Conservation (phyloP, 371 early-diverging fungal genomes). For the Lichtheimia ramosa region DNA sequence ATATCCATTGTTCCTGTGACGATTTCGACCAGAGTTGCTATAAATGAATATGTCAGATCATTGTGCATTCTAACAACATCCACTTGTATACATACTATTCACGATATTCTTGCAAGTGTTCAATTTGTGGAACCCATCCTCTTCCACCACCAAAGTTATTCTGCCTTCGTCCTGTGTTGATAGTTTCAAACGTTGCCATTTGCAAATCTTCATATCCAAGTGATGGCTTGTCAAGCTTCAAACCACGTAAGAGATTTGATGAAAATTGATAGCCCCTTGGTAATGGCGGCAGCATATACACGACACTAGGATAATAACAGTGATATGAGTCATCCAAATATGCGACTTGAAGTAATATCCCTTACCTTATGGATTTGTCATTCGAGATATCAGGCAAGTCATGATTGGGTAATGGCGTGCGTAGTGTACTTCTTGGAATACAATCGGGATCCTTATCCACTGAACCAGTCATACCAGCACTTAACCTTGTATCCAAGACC, state of each 20-base stretch:
- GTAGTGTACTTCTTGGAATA: slow-evolving; percentile 72
- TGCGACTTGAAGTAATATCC: not conserved
- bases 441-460: slow-evolving; percentile 66
- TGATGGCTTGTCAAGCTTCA: slow-evolving; percentile 41
- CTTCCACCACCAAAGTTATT: slow-evolving; percentile 18
- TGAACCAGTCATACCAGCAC: slow-evolving; percentile 64
- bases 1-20: slow-evolving; percentile 5
- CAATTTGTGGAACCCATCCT: slow-evolving; percentile 46
- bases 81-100: slow-evolving; percentile 16
- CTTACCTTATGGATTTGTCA: slow-evolving; percentile 56
- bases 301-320: slow-evolving; percentile 38
- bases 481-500: slow-evolving; percentile 55
- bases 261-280: slow-evolving; percentile 44
- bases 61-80: not conserved
- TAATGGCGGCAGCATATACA: slow-evolving; percentile 47
- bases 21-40: slow-evolving; percentile 4
- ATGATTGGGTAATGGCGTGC: slow-evolving; percentile 64
- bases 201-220: slow-evolving; percentile 58
- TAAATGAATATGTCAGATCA: not conserved
- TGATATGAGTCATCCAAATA: not conserved
- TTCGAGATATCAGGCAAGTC: slow-evolving; percentile 59
- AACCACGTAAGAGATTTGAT: slow-evolving; percentile 52
- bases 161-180: slow-evolving; percentile 22
- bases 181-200: slow-evolving; percentile 51
- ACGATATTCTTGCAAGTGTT: slow-evolving; percentile 47